A percentile compares a stretch with the other conserved stretches of the same genome.
Evolutionary conservation across 106 monocot species (phyloP).

Genomic region (Dendrobium nobile): DNA sequence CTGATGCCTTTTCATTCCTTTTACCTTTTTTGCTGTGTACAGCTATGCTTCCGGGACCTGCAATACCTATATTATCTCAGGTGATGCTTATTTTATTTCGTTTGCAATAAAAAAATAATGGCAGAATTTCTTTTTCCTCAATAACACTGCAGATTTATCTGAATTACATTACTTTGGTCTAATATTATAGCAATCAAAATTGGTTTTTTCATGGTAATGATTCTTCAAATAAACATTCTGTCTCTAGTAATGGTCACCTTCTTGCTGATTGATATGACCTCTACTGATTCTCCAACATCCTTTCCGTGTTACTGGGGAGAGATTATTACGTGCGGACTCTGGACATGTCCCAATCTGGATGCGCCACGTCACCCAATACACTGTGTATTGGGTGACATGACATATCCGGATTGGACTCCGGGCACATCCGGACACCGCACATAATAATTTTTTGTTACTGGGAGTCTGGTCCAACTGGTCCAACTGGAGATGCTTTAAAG

Average conservation of each 20-base stretch:
- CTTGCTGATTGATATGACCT: not conserved
- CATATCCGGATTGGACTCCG: too few relatives aligned
- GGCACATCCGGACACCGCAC: too few relatives aligned
- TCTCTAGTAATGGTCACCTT: not conserved
- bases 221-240: not conserved
- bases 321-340: too few relatives aligned
- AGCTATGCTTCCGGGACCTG: constrained; percentile 78
- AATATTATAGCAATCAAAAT: not conserved
- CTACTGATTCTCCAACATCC: not conserved
- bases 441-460: not conserved
- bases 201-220: not conserved
- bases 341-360: too few relatives aligned
- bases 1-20: not conserved
- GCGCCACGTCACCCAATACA: too few relatives aligned
- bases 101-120: not conserved
- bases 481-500: not conserved
- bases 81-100: constrained; percentile 20
- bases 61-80: constrained; percentile 82
- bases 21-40: constrained; percentile 8
- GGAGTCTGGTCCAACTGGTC: not conserved
- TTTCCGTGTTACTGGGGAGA: not conserved
- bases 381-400: too few relatives aligned
- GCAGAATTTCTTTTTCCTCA: not conserved
- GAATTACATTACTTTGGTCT: not conserved
- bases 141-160: not conserved